phyloP scores from a whole-genome alignment of 2,329 filamentous ascomycete species.

The Neofusicoccum kwambonambiense region DNA sequence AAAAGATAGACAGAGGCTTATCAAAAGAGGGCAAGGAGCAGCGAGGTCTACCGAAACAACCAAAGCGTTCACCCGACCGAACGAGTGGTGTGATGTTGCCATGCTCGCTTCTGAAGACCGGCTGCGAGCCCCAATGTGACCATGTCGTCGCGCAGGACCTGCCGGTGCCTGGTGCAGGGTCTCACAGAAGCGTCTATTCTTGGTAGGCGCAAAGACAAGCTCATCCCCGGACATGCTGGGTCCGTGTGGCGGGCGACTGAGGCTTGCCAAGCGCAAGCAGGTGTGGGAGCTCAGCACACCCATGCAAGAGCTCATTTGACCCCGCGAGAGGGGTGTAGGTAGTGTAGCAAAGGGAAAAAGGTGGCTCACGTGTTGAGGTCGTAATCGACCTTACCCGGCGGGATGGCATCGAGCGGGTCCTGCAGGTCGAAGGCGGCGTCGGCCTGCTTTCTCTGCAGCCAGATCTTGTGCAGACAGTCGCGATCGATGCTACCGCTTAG shows the following conservation, averaged over 20 bases:
- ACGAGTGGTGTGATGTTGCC: not conserved
- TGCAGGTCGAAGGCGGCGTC: constrained; percentile 56
- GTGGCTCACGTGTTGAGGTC: constrained; percentile 62
- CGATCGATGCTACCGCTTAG: constrained; percentile 76
- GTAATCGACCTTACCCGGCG: constrained; percentile 68
- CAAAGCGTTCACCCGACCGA: not conserved
- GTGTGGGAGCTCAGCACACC: not conserved
- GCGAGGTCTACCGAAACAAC: not conserved
- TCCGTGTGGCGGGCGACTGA: not conserved
- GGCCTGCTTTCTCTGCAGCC: constrained; percentile 57
- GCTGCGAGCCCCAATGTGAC: not conserved
- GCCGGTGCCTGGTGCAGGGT: not conserved
- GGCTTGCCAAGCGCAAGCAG: not conserved
- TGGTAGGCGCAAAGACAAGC: not conserved
- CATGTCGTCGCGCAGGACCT: not conserved
- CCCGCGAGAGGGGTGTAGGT: not conserved
- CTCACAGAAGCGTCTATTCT: not conserved
- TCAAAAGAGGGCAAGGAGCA: not conserved
- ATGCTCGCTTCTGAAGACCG: not conserved
- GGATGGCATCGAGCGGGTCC: constrained; percentile 69
- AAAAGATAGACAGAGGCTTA: not conserved
- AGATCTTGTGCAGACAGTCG: constrained; percentile 71
- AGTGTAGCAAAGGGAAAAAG: not conserved
- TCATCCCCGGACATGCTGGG: not conserved
- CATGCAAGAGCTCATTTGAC: not conserved